Conservation (phyloP, 257 asterid species). For the Nemophila menziesii region DNA sequence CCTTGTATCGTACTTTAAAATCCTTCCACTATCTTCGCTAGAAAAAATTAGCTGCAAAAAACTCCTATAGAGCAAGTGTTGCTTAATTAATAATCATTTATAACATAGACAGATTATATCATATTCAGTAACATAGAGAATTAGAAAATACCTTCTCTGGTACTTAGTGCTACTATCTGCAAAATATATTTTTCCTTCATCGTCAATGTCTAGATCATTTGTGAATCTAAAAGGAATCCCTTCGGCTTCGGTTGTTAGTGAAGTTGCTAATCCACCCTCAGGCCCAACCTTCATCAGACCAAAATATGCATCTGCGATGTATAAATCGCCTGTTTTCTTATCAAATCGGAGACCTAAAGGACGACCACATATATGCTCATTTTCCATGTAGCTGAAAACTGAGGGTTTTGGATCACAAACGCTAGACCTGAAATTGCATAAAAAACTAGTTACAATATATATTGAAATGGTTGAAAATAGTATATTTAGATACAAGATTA, state of each 20-base stretch:
- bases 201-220: constrained; percentile 78
- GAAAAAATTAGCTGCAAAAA: constrained; percentile 70
- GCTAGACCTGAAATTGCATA: constrained; percentile 39
- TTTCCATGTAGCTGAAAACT: constrained; percentile 40
- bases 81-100: not conserved
- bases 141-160: constrained; percentile 47
- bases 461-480: not conserved
- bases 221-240: constrained; percentile 72
- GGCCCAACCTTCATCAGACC: constrained; percentile 94
- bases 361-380: constrained; percentile 95
- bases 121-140: not conserved
- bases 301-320: constrained; percentile 90
- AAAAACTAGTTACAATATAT: not conserved
- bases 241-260: constrained; percentile 60
- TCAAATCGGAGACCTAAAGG: constrained; percentile 88
- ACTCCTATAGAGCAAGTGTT: constrained; percentile 36
- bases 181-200: constrained; percentile 72
- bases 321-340: constrained; percentile 67
- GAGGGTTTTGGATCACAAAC: constrained; percentile 69
- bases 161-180: constrained; percentile 83
- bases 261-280: constrained; percentile 84
- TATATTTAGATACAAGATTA: too few relatives aligned
- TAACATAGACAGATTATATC: not conserved
- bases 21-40: constrained; percentile 72
- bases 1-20: constrained; percentile 55